Evolutionary conservation across 345 rosid species (phyloP).

Genomic region (Eucalyptus microcorys): DNA sequence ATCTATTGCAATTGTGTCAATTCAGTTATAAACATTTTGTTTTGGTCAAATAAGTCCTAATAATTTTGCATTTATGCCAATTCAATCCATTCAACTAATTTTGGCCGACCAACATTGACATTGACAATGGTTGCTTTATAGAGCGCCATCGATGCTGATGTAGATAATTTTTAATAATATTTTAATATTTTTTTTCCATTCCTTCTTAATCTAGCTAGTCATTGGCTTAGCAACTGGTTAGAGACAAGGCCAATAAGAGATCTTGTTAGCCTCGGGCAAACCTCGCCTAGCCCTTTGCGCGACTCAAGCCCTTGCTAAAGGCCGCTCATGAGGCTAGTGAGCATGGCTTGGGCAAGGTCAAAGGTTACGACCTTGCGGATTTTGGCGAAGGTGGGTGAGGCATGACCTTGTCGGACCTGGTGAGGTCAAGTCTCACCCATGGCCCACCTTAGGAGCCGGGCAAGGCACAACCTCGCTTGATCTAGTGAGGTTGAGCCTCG

Average conservation of each 20-base stretch:
- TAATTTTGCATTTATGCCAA: neutral
- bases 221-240: neutral
- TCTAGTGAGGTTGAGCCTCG: neutral
- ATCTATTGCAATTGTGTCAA: too few species aligned
- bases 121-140: too few species aligned
- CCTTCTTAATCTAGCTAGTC: neutral
- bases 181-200: neutral
- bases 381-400: too few species aligned
- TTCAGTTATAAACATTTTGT: too few species aligned
- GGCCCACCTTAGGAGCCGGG: neutral
- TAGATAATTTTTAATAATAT: too few species aligned
- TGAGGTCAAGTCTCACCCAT: neutral
- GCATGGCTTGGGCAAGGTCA: neutral
- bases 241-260: neutral
- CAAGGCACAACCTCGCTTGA: accelerated
- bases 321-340: neutral
- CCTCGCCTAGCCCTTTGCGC: neutral
- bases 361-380: neutral
- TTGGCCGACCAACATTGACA: neutral
- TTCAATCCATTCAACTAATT: neutral
- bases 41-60: too few species aligned
- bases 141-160: too few species aligned
- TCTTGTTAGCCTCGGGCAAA: neutral
- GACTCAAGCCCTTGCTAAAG: neutral
- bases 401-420: too few species aligned